A percentile compares a stretch with the other conserved stretches of the same genome.
These are phyloP conservation scores for Podospora pseudoanserina DNA, from an alignment of 495 filamentous ascomycete genomes.

Conservation along the genomic window DNA sequence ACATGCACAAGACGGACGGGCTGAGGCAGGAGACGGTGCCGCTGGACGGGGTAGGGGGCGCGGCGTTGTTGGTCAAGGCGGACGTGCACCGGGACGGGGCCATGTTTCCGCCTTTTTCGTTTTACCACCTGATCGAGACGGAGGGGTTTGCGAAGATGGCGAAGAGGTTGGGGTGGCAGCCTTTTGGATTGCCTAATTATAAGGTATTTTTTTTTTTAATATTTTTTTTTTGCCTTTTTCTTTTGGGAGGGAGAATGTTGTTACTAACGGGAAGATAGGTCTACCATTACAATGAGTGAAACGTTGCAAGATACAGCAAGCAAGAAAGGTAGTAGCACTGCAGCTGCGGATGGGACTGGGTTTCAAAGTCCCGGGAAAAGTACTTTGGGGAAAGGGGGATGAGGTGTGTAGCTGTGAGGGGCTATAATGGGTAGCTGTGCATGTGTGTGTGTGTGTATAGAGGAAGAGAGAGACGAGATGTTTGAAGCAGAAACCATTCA, in stretches of 20 bases:
- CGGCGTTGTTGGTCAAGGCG: constrained; percentile 90
- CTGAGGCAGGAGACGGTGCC: constrained; percentile 60
- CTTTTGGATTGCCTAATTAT: constrained; percentile 89
- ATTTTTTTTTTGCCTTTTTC: neutral
- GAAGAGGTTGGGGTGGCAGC: constrained; percentile 74
- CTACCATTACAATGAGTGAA: constrained; percentile 87
- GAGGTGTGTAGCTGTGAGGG: too few species aligned
- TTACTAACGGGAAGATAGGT: constrained; percentile 53
- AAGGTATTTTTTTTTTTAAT: constrained; percentile 56
- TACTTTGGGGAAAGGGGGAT: neutral
- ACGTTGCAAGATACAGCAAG: constrained; percentile 10
- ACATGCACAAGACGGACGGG: constrained; percentile 58
- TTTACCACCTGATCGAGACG: constrained; percentile 95
- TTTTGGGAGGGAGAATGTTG: neutral
- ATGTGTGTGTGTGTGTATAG: neutral
- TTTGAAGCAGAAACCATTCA: neutral
- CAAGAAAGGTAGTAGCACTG: neutral
- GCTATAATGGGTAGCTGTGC: neutral
- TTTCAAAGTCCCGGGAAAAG: neutral
- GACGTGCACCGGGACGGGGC: constrained; percentile 96
- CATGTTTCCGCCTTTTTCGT: constrained; percentile 96
- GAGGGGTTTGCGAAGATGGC: constrained; percentile 99
- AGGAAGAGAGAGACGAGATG: neutral
- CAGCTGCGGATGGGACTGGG: neutral
- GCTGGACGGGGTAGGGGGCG: constrained; percentile 92